Evolutionary conservation across 352 stramenopile genomes (phyloP), one percentile per base, ranked within the genome.

Genomic region (Pythium insidiosum): DNA sequence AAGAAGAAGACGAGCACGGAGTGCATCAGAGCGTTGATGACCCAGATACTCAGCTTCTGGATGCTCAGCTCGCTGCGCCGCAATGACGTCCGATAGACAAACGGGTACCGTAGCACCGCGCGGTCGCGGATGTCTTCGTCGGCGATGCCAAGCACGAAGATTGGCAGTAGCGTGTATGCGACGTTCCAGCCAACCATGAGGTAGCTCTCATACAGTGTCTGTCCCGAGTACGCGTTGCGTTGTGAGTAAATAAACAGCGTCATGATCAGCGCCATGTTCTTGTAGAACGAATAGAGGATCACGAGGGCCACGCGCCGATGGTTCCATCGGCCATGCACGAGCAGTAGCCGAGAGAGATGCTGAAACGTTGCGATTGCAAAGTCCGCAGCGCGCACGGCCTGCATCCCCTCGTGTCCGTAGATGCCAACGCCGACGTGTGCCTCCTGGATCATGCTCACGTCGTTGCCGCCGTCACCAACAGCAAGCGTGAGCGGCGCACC

Each of bases 371-470:
- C 74, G 18, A 95, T 91, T 10, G 83, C 83, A 50, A 94, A 94
- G 46, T 95, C 83, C 10, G 78, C 80, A 0, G 74, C 78, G 3
- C 78, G 75, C 1, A 95, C 82, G 3, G 83, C 82, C 51, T 95
- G 83, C 79, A 94, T 93, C 13, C 78, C 96, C 80, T 99, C 97
- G 44, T 99, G 85, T 6, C 97, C 96, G 35, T 95, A 98, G 47
- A 99, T 98, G 3, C 97, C 96, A 40, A 99, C 91, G 22, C 97
- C 97, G 34, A 99, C 90, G 41, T 99, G 91, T 25, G 96, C 96
- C 65, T 98, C 94, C 73, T 99, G 95, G 47, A 99, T 99, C 97
- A 99, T 99, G 44, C 93, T 95, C 19, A 99, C 96, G 58, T 99
- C 97, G 56, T 99, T 99, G 1, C 96, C 96, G 34, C 96, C 97